Conservation (phyloP, 169 alveolate species). For the Babesia sp. region DNA sequence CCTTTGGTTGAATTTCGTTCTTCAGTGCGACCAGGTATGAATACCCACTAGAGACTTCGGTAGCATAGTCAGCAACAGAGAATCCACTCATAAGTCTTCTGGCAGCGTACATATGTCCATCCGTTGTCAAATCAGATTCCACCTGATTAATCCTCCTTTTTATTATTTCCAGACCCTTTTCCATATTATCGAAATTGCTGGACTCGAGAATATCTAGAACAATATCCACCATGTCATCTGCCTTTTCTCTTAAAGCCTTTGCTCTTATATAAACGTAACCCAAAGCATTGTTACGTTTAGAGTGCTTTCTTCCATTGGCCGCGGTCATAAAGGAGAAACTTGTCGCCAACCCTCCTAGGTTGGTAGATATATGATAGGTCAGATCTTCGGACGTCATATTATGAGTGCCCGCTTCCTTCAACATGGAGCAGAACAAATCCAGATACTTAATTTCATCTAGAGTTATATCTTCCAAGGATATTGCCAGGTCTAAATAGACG, state of each 20-base stretch:
- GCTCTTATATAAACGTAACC: slow-evolving; percentile 70
- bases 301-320: slow-evolving; percentile 59
- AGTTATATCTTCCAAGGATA: slow-evolving; percentile 65
- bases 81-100: slow-evolving; percentile 61
- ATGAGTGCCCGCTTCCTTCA: slow-evolving; percentile 72
- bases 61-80: slow-evolving; percentile 67
- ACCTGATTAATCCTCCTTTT: slow-evolving; percentile 64
- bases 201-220: slow-evolving; percentile 64
- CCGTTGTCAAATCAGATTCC: slow-evolving; percentile 53
- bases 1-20: slow-evolving; percentile 61
- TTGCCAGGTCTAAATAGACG: slow-evolving; percentile 72
- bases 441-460: slow-evolving; percentile 72
- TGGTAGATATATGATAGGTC: slow-evolving; percentile 63
- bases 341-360: slow-evolving; percentile 67
- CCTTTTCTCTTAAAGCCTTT: slow-evolving; percentile 68
- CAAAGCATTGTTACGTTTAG: slow-evolving; percentile 59
- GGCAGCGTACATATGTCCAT: slow-evolving; percentile 61
- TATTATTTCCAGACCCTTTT: slow-evolving; percentile 73
- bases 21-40: slow-evolving; percentile 55
- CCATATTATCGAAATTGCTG: slow-evolving; percentile 65
- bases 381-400: slow-evolving; percentile 72
- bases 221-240: slow-evolving; percentile 67
- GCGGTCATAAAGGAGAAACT: slow-evolving; percentile 59
- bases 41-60: slow-evolving; percentile 70
- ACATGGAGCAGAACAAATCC: slow-evolving; percentile 61